phyloP scores from a whole-genome alignment of 768 basidiomycete species.

The Amanita fuliginea region DNA sequence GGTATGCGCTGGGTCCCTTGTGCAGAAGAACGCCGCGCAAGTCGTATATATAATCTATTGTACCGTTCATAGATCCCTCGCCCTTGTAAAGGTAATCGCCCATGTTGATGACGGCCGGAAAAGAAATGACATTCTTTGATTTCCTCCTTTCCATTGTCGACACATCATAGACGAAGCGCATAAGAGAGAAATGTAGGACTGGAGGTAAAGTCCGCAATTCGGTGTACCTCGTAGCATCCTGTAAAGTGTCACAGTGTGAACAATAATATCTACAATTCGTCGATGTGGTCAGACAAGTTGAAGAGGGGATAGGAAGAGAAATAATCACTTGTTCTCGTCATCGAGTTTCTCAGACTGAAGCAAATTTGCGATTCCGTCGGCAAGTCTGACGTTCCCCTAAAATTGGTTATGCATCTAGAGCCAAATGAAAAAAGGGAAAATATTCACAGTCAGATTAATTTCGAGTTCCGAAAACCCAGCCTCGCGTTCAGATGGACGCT shows the following conservation, averaged over 20 bases:
- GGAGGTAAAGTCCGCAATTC: slow-evolving; percentile 68
- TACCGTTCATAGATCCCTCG: slow-evolving; percentile 5
- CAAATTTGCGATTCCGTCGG: slow-evolving; percentile 57
- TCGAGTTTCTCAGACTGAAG: slow-evolving; percentile 63
- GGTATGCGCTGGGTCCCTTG: slow-evolving; percentile 87
- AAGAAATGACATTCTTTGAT: slow-evolving; percentile 71
- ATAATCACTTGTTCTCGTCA: slow-evolving; percentile 67
- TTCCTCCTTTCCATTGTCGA: slow-evolving; percentile 77
- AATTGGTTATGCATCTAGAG: neutral
- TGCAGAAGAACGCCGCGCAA: slow-evolving; percentile 80
- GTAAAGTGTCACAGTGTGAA: slow-evolving; percentile 56
- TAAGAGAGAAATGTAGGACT: slow-evolving; percentile 81
- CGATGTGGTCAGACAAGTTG: neutral
- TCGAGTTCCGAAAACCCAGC: slow-evolving; percentile 84
- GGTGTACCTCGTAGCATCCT: slow-evolving; percentile 72
- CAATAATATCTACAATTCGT: slow-evolving; percentile 59
- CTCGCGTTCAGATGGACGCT: slow-evolving; percentile 52
- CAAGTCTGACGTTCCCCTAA: slow-evolving; percentile 62
- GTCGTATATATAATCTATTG: slow-evolving; percentile 47
- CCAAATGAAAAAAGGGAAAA: neutral
- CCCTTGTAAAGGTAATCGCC: slow-evolving; percentile 30
- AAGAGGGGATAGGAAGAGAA: neutral
- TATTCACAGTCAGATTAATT: slow-evolving; percentile 62
- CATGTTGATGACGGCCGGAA: slow-evolving; percentile 71
- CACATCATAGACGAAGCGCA: slow-evolving; percentile 88